Evolutionary conservation across 208 protist genomes (phyloP).

Genomic region (Phytomonas sp.): DNA sequence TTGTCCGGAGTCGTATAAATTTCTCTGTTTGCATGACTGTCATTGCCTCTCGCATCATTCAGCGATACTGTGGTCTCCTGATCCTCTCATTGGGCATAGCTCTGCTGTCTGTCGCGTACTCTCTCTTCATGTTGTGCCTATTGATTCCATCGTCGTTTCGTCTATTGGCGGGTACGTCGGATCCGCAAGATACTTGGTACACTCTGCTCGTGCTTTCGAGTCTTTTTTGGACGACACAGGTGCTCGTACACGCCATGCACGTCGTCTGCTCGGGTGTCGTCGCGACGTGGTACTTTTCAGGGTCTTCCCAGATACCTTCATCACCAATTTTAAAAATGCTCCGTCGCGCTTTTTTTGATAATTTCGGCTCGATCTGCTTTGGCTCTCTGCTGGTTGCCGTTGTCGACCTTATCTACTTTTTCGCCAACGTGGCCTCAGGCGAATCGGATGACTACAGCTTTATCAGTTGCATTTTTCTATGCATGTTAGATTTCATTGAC

Average conservation of each 20-base stretch:
- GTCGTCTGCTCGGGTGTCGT: conserved; percentile 63
- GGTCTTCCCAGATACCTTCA: conserved; percentile 37
- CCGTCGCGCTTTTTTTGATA: conserved; percentile 56
- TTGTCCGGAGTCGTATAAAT: conserved; percentile 50
- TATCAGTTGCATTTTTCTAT: conserved; percentile 38
- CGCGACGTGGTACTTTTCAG: conserved; percentile 86
- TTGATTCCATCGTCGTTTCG: conserved; percentile 20
- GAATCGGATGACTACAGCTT: conserved; percentile 25
- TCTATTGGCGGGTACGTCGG: conserved; percentile 1
- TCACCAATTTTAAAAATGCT: conserved; percentile 53
- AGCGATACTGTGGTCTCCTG: conserved; percentile 33
- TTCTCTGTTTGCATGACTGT: conserved; percentile 43
- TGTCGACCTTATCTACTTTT: conserved; percentile 45
- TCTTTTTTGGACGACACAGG: conserved; percentile 64
- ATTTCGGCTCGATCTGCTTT: conserved; percentile 85
- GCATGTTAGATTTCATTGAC: conserved; percentile 49
- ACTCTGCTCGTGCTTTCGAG: conserved; percentile 21
- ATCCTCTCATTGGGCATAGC: conserved; percentile 21
- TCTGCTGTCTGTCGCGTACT: conserved; percentile 10
- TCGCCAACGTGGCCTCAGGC: conserved; percentile 16
- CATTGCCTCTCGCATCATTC: conserved; percentile 26
- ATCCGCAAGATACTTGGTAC: conserved; percentile 8
- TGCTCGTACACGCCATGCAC: conserved; percentile 53
- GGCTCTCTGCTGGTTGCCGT: conserved; percentile 78
- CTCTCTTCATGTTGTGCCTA: conserved; percentile 16